A percentile compares a stretch with the other conserved stretches of the same genome.
phyloP scores from a whole-genome alignment of 768 basidiomycete genomes.

The Tulasnella sp. region DNA sequence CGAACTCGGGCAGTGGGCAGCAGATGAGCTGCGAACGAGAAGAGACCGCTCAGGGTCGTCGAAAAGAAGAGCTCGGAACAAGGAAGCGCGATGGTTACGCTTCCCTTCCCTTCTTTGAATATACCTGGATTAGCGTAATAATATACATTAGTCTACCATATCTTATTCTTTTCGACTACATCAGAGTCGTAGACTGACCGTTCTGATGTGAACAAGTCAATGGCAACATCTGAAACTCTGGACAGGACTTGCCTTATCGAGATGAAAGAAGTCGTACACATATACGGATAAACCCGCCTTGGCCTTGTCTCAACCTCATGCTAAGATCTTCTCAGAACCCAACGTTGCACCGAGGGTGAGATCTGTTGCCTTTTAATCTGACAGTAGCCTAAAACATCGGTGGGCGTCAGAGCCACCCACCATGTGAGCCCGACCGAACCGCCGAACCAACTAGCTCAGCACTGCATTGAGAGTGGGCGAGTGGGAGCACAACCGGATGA shows the following conservation, averaged over 20 bases:
- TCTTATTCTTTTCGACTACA: not conserved
- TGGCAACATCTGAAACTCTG: not conserved
- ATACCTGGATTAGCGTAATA: too few relatives aligned
- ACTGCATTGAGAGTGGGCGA: too few relatives aligned
- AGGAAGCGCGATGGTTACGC: conserved; percentile 38
- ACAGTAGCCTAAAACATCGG: not conserved
- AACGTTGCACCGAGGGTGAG: not conserved
- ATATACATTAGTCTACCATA: too few relatives aligned
- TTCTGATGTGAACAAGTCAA: too few relatives aligned
- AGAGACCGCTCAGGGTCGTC: conserved; percentile 32
- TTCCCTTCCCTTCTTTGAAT: conserved; percentile 16
- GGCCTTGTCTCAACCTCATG: conserved; percentile 29
- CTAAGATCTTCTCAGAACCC: conserved; percentile 29
- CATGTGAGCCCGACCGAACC: not conserved
- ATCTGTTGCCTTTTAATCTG: not conserved
- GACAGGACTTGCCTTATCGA: not conserved
- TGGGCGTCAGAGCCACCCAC: not conserved
- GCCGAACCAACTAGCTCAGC: not conserved
- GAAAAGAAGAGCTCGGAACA: conserved; percentile 29
- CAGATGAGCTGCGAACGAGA: conserved; percentile 28
- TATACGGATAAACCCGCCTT: not conserved
- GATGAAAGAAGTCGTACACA: not conserved
- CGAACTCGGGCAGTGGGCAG: not conserved
- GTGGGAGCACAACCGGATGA: too few relatives aligned
- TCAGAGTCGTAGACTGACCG: not conserved